Evolutionary conservation across 1,284 basidiomycete genomes (phyloP).

Genomic region (Boletellus deceptivus): DNA sequence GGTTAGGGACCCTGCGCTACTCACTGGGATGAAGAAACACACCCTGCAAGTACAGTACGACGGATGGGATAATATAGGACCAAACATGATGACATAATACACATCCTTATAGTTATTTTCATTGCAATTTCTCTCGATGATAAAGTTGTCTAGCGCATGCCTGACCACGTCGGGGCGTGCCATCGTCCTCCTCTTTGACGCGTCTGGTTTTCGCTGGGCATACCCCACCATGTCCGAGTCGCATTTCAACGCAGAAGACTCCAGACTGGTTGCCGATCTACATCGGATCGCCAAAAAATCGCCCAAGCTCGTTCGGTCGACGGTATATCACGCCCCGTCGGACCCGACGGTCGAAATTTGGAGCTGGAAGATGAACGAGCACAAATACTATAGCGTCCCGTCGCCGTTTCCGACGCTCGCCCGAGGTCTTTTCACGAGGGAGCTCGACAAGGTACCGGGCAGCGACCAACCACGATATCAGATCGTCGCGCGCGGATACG

Average conservation of each 20-base stretch:
- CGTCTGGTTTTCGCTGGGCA: too few species aligned
- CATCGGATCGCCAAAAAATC: constrained; percentile 47
- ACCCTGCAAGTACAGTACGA: too few species aligned
- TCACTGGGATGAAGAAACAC: too few species aligned
- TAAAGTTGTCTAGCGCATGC: too few species aligned
- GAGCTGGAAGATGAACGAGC: constrained; percentile 97
- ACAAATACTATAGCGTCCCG: constrained; percentile 85
- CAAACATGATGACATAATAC: too few species aligned
- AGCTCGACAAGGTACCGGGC: constrained; percentile 25
- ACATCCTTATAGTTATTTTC: too few species aligned
- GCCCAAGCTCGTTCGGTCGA: constrained; percentile 60
- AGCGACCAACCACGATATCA: constrained; percentile 44
- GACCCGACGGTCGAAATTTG: constrained; percentile 55
- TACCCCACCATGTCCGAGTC: constrained; percentile 12
- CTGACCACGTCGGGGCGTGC: too few species aligned
- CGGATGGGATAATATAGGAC: too few species aligned
- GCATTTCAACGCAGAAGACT: constrained; percentile 42
- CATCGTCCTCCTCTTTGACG: too few species aligned
- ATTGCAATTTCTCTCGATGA: too few species aligned
- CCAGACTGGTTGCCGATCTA: constrained; percentile 55
- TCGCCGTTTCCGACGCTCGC: constrained; percentile 92
- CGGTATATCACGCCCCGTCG: constrained; percentile 52
- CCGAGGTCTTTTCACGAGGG: constrained; percentile 78
- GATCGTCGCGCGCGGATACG: constrained; percentile 91
- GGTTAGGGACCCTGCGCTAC: too few species aligned